Conservation (phyloP, 371 early-diverging fungal genomes). For the Apophysomyces elegans region DNA sequence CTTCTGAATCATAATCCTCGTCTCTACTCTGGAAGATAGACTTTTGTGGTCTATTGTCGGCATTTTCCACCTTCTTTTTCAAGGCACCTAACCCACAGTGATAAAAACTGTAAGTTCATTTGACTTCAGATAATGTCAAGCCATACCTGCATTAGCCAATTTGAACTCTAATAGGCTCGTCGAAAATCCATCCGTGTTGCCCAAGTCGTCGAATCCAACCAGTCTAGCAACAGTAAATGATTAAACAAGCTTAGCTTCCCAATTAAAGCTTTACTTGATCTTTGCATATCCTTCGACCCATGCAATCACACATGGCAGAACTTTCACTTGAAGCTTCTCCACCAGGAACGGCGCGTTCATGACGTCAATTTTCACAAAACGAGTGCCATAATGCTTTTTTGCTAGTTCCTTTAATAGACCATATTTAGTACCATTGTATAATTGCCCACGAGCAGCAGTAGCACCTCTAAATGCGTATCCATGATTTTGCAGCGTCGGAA, state of each 20-base stretch:
- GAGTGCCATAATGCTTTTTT: constrained; percentile 78
- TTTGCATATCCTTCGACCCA: constrained; percentile 72
- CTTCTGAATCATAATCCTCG: constrained; percentile 34
- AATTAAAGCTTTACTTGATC: constrained; percentile 28
- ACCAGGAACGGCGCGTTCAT: constrained; percentile 92
- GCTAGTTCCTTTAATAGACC: constrained; percentile 56
- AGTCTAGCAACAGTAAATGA: constrained; percentile 53
- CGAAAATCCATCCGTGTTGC: constrained; percentile 85
- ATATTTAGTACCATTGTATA: not conserved
- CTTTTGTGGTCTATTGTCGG: constrained; percentile 17
- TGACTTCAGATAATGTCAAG: not conserved
- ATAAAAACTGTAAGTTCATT: not conserved
- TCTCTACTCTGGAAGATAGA: constrained; percentile 40
- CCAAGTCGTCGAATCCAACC: constrained; percentile 95
- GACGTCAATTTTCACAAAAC: constrained; percentile 89
- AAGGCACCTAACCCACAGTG: constrained; percentile 6
- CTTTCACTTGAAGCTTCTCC: constrained; percentile 82
- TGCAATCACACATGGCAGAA: constrained; percentile 90
- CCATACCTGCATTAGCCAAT: constrained; percentile 62
- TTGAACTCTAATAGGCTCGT: constrained; percentile 82
- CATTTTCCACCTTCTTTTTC: constrained; percentile 31
- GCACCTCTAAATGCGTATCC: constrained; percentile 86
- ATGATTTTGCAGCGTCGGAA: constrained; percentile 94
- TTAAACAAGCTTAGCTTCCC: not conserved
- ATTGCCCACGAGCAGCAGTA: not conserved